Evolutionary conservation across 2,329 filamentous ascomycete genomes (phyloP), one percentile per base, ranked within the genome.

Genomic region (Aspergillus ochraceoroseus): DNA sequence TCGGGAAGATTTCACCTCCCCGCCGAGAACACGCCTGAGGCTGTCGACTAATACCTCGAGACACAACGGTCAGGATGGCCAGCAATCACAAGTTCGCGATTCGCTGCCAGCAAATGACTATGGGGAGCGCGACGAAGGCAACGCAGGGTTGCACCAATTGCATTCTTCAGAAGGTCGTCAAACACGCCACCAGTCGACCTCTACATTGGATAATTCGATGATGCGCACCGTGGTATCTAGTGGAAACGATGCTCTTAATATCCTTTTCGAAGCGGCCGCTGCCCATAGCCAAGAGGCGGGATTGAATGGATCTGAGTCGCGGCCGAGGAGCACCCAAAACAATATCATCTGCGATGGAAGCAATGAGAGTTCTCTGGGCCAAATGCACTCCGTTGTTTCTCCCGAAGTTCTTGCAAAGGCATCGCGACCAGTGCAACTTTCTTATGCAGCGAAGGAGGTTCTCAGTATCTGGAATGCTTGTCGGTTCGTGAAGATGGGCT

Each of bases 401-500:
- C 51, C 52, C 11, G 53, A 58, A 17, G 31, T 48, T 5, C 30
- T 52, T 7, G 43, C 51, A 1, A 55, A 48, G 14, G 47, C 49
- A 11, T 49, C 48, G n/a, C 53, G 38, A n/a, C 58, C 58, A 2
- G 53, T 58, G 6, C 46, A 55, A 8, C 36, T 65, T 7, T 63
- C 61, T 1, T 31, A 58, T 19, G 55, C 48, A 7, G 47, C 56
- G 1, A 53, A 53, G 7, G 62, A 67, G 3, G 67, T 67, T 7
- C 57, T 74, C 22, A 61, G 63, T 35, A 53, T 69, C 12, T 75
- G 72, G 72, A 69, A 70, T 11, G 57, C 64, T 3, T 73, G 70
- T 49, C 67, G 73, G 0, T 77, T 76, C 49, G 72, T 76, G 12
- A 70, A 69, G 42, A 74, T 75, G 71, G 74, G 73, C 0, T 76